Percentiles rank a stretch among this genome's conserved stretches.
Evolutionary conservation across 768 basidiomycete species (phyloP).

Genomic region (Mycena haematopus): DNA sequence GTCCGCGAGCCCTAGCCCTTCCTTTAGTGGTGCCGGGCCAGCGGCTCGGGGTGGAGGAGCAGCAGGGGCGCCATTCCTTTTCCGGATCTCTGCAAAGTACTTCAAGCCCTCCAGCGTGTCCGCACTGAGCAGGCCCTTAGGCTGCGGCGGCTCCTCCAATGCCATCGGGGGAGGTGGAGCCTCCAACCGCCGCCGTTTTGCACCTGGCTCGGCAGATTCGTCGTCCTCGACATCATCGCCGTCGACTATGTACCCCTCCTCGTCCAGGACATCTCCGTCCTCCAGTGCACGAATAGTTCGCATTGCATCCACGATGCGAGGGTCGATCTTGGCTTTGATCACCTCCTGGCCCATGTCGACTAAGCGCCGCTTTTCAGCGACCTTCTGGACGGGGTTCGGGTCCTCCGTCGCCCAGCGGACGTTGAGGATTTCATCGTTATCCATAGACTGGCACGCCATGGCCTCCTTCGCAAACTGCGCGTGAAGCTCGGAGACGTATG

Average conservation of each 20-base stretch:
- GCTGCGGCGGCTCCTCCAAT: constrained; percentile 41
- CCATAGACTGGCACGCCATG: constrained; percentile 98
- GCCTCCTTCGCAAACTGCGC: constrained; percentile 98
- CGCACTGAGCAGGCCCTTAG: constrained; percentile 71
- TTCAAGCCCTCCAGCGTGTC: constrained; percentile 91
- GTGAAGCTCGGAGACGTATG: constrained; percentile 83
- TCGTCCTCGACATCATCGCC: constrained; percentile 40
- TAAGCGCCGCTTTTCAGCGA: constrained; percentile 81
- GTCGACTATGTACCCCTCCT: constrained; percentile 41
- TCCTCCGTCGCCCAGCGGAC: constrained; percentile 99
- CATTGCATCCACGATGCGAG: constrained; percentile 88
- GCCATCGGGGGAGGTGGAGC: constrained; percentile 35
- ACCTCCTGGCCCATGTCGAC: constrained; percentile 88
- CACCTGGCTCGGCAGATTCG: constrained; percentile 41
- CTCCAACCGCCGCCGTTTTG: constrained; percentile 42
- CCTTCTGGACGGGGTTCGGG: constrained; percentile 91
- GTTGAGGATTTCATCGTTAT: constrained; percentile 97
- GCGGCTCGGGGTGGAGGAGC: constrained; percentile 37
- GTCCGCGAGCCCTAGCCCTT: constrained; percentile 68
- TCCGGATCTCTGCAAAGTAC: constrained; percentile 89
- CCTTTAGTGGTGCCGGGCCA: constrained; percentile 41
- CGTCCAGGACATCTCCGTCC: constrained; percentile 67
- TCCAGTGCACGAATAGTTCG: constrained; percentile 86
- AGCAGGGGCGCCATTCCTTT: constrained; percentile 56
- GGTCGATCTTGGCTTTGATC: constrained; percentile 85